Base-by-base conservation (phyloP, 2,329 filamentous ascomycete genomes). In the Phoma sp. region DNA sequence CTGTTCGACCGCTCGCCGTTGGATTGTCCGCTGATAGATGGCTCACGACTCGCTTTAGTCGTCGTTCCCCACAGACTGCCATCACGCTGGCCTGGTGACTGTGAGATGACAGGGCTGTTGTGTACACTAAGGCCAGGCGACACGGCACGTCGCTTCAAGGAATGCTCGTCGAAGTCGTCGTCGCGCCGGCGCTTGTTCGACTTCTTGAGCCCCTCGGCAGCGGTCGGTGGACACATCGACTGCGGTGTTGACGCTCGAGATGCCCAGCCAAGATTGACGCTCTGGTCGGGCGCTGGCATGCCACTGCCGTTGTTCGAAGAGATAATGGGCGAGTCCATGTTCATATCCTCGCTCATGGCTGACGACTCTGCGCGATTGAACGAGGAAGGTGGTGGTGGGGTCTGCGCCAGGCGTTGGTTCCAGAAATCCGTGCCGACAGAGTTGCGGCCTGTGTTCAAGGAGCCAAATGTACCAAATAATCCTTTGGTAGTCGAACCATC, bases 71-170 rank as follows among this genome's bases (percentile, higher is more conserved):
- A 93, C 0, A 88, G 82, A 46, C 82, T 83, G 38, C 79, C 79
- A 61, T 92, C 90, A 43, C 88, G 83, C 70, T 94, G 87, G 61
- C 90, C 84, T 1, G 93, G 92, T 51, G 90, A 94, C 72, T 96
- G 91, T 65, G 82, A 80, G 54, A 94, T 85, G 32, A 96, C 83
- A 1, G 94, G 94, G 58, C 91, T 96, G 75, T 94, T 96, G 68
- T 96, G 92, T 1, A 89, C 88, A 73, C 92, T 96, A 82, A 97
- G 88, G 15, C 93, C 91, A 0, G 94, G 94, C 55, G 90, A 95
- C 2, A 98, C 94, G 22, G 94, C 94, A 38, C 94, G 86, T 15
- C 94, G 85, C 77, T 98, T 98, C 79, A 97, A 93, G 58, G 88
- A 90, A 35, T 88, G 84, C 2, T 91, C 88, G 71, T 98, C 93